Conservation (phyloP, 495 filamentous ascomycete species). For the Cercophora scortea region DNA sequence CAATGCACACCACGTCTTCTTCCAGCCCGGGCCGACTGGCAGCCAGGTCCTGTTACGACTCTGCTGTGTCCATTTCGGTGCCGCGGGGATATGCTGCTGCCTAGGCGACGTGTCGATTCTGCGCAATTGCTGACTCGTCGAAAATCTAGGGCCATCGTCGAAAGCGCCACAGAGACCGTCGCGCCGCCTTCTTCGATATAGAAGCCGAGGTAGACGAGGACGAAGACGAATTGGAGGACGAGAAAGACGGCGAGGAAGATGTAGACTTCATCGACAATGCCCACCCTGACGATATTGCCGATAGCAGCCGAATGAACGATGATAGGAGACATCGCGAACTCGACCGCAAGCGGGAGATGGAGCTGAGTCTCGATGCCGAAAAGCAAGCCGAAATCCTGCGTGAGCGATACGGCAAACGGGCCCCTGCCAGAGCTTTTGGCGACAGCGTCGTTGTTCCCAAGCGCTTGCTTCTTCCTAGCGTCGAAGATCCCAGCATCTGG, state of each 20-base stretch:
- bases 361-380: conserved; percentile 82
- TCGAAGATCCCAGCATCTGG: conserved; percentile 95
- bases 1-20: background rate
- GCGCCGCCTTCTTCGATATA: conserved; percentile 83
- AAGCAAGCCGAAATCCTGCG: conserved; percentile 80
- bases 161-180: conserved; percentile 66
- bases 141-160: conserved; percentile 56
- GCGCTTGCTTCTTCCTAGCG: conserved; percentile 80
- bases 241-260: conserved; percentile 79
- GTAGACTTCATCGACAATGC: conserved; percentile 81
- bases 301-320: conserved; percentile 72
- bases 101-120: too few relatives aligned
- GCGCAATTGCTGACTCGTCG: conserved; percentile 5
- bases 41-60: background rate
- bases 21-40: background rate
- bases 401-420: conserved; percentile 66
- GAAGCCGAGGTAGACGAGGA: conserved; percentile 97
- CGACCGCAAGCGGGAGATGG: conserved; percentile 80
- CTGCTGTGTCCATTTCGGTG: background rate
- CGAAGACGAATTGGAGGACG: conserved; percentile 78
- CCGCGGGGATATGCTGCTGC: background rate
- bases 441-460: conserved; percentile 71
- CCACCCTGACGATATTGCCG: conserved; percentile 82
- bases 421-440: conserved; percentile 36
- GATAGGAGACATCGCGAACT: conserved; percentile 91